phyloP scores from a whole-genome alignment of 441 rosid species.

The Dalechampia spathulata region DNA sequence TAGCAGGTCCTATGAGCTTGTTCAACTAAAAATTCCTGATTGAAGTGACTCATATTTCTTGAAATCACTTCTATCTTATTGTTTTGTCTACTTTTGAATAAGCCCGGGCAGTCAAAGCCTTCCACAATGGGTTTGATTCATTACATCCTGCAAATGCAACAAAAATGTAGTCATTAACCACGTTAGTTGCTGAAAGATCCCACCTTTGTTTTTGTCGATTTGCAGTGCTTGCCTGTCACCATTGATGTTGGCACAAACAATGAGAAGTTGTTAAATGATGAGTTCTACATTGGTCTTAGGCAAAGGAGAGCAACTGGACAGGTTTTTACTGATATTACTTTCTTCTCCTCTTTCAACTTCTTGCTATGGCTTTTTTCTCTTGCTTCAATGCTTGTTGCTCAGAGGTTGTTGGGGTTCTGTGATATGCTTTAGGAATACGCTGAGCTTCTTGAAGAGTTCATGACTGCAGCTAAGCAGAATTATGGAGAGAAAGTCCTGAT shows the following conservation, averaged over 20 bases:
- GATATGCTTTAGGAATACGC: constrained; percentile 49
- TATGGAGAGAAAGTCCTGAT: constrained; percentile 80
- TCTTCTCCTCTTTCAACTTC: background rate
- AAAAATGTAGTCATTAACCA: too few relatives aligned
- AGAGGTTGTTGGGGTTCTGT: background rate
- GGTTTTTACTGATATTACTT: constrained; percentile 32
- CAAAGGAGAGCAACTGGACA: constrained; percentile 82
- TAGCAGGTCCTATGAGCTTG: background rate
- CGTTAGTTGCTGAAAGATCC: constrained; percentile 6
- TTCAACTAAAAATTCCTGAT: background rate
- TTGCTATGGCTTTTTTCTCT: background rate
- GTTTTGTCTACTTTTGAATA: too few relatives aligned
- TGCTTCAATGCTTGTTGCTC: background rate
- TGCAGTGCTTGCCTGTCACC: constrained; percentile 81
- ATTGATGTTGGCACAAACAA: constrained; percentile 96
- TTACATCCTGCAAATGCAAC: too few relatives aligned
- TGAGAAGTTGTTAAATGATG: constrained; percentile 64
- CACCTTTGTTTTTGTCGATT: background rate
- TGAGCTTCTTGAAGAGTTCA: constrained; percentile 74
- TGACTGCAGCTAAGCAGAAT: constrained; percentile 77
- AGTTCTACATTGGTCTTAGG: constrained; percentile 79
- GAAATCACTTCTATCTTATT: too few relatives aligned
- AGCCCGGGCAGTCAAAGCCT: too few relatives aligned
- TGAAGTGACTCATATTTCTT: too few relatives aligned
- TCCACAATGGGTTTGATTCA: too few relatives aligned